Percentiles rank a stretch among this genome's conserved stretches.
phyloP scores from a whole-genome alignment of 768 basidiomycete species.

The Tephrocybe sp. region DNA sequence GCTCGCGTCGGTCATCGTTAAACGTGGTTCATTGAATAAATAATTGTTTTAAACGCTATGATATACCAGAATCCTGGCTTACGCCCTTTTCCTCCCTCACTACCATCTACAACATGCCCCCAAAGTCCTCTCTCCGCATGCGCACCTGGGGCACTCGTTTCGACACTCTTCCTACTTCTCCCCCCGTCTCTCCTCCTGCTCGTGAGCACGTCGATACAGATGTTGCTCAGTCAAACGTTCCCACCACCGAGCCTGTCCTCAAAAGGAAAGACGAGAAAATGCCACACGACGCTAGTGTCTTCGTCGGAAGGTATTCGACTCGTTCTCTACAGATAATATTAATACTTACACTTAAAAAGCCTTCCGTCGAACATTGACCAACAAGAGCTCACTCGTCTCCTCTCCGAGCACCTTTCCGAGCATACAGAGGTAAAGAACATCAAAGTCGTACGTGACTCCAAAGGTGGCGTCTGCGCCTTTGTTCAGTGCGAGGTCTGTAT shows the following conservation, averaged over 20 bases:
- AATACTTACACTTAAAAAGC: no score
- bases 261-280: constrained; percentile 45
- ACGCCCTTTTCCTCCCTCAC: constrained; percentile 15
- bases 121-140: constrained; percentile 35
- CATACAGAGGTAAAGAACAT: constrained; percentile 66
- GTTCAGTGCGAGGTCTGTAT: constrained; percentile 75
- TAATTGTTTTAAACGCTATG: constrained; percentile 9
- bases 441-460: constrained; percentile 72
- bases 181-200: constrained; percentile 39
- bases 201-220: constrained; percentile 16
- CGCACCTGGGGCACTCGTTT: constrained; percentile 75
- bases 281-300: constrained; percentile 78
- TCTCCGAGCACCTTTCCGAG: constrained; percentile 66
- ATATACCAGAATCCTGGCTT: constrained; percentile 14
- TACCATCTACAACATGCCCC: constrained; percentile 40
- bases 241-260: constrained; percentile 20
- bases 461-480: constrained; percentile 81
- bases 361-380: constrained; percentile 71
- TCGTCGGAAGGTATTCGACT: constrained; percentile 71
- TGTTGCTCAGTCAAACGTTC: constrained; percentile 15
- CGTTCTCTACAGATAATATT: not conserved
- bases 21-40: constrained; percentile 35
- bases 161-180: constrained; percentile 57
- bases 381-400: constrained; percentile 55
- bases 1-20: constrained; percentile 40